Evolutionary conservation across 345 rosid species (phyloP), one percentile per base, ranked within the genome.

Genomic region (Ricinus communis): DNA sequence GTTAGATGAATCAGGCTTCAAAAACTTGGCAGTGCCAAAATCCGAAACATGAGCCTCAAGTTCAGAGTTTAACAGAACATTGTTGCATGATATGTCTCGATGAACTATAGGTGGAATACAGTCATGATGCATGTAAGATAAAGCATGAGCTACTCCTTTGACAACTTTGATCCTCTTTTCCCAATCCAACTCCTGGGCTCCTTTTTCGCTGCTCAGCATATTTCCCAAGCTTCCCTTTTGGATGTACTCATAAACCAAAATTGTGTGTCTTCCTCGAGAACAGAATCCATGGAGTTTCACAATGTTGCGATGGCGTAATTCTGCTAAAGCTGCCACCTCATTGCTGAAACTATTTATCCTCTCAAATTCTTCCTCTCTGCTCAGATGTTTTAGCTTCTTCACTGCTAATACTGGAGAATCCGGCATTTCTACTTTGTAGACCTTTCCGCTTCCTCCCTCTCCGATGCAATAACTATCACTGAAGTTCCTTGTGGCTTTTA

Each of bases 201-300:
- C 45, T 52, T 65, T 25, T 3, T 66, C 74, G 12, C 53, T 55
- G 40, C 69, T 62, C 25, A 82, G 70, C 24, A 70, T 40, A 13
- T 52, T 18, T 1, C 68, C 71, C 65, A 78, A 55, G 69, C 85
- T 82, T n/a, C 82, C 85, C 21, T 6, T 75, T 41, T 72, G 71
- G 13, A 82, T 28, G 58, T 40, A 82, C 70, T 82, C 70, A 31
- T 56, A 75, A n/a, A 75, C 80, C 33, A 78, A 49, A 36, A 72
- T 68, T 19, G 73, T 31, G 4, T 70, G 75, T 3, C 14, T 21
- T 11, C 16, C 59, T 13, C 8, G 50, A 7, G 67, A 36, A 45
- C 74, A 74, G 18, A 72, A 82, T 1, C 85, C 85, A 13, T 65
- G 53, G 60, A 80, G 49, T 62, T 75, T 79, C 0, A 75, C 76